A percentile compares a stretch with the other conserved stretches of the same genome.
These are phyloP conservation scores for Suillus weaverae DNA, from an alignment of 768 basidiomycete genomes.

Conservation along the genomic window DNA sequence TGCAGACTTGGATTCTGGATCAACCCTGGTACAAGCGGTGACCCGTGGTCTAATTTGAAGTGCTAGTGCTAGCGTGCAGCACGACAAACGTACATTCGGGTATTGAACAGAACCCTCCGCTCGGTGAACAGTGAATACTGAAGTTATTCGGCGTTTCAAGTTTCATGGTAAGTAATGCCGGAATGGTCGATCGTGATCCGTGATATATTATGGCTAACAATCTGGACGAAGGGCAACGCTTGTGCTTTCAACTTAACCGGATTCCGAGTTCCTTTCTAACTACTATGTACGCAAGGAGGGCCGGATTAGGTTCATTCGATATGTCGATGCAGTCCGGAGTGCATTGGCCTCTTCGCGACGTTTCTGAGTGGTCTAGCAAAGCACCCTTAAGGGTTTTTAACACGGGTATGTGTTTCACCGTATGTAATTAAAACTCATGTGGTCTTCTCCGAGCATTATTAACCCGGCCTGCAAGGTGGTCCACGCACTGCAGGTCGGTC, in stretches of 20 bases:
- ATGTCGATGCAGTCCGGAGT: not conserved
- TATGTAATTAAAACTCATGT: slow-evolving; percentile 4
- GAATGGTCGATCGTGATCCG: not conserved
- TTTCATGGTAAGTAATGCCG: not conserved
- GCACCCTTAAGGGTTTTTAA: not conserved
- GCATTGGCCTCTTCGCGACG: not conserved
- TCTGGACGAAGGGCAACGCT: not conserved
- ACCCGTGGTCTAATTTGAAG: not conserved
- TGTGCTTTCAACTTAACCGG: not conserved
- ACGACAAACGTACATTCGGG: not conserved
- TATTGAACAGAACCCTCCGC: not conserved
- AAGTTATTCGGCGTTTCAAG: not conserved
- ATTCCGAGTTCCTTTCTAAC: not conserved
- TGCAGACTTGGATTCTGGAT: not conserved
- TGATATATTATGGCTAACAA: not conserved
- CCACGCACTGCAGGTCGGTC: not conserved
- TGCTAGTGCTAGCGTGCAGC: not conserved
- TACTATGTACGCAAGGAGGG: not conserved
- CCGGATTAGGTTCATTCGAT: not conserved
- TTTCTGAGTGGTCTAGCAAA: not conserved
- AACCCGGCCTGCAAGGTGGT: slow-evolving; percentile 2
- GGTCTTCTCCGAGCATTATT: not conserved
- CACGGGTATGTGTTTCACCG: not conserved
- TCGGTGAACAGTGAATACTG: not conserved
- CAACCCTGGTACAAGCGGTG: not conserved